These are phyloP conservation scores for Pichiaceae sp. DNA, from an alignment of 1,139 yeast species.

Conservation along the genomic window DNA sequence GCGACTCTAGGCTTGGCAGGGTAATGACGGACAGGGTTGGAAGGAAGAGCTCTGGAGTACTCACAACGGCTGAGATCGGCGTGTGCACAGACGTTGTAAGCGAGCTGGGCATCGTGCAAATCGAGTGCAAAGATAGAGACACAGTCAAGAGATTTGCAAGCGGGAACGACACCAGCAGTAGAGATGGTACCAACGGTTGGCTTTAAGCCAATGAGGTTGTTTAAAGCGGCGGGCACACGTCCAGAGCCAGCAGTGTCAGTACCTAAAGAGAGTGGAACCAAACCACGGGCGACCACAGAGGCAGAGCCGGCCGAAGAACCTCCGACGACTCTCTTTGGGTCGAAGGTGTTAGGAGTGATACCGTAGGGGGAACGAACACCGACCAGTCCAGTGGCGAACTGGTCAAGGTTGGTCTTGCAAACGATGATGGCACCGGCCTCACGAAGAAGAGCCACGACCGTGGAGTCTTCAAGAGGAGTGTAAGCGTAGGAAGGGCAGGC, in stretches of 20 bases:
- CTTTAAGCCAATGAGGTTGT: conserved; percentile 83
- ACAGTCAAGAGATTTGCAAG: conserved; percentile 90
- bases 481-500: conserved; percentile 85
- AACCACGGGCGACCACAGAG: conserved; percentile 78
- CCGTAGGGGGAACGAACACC: conserved; percentile 96
- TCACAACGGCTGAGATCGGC: conserved; percentile 69
- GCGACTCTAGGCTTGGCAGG: conserved; percentile 51
- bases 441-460: conserved; percentile 61
- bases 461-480: conserved; percentile 61
- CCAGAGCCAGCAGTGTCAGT: conserved; percentile 99
- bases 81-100: conserved; percentile 61
- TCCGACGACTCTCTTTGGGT: conserved; percentile 73
- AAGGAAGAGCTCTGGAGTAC: conserved; percentile 70
- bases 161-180: conserved; percentile 90
- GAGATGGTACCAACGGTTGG: conserved; percentile 88
- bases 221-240: conserved; percentile 93
- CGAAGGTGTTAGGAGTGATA: conserved; percentile 69
- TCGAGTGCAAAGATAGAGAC: conserved; percentile 77
- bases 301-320: conserved; percentile 98
- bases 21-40: conserved; percentile 53
- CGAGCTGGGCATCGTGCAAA: conserved; percentile 72
- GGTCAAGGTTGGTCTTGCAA: conserved; percentile 92
- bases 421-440: conserved; percentile 83
- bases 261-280: conserved; percentile 82
- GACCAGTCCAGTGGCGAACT: conserved; percentile 93